These are phyloP conservation scores for Geotrichum candidum DNA, from an alignment of 1,139 yeast genomes.

Conservation along the genomic window DNA sequence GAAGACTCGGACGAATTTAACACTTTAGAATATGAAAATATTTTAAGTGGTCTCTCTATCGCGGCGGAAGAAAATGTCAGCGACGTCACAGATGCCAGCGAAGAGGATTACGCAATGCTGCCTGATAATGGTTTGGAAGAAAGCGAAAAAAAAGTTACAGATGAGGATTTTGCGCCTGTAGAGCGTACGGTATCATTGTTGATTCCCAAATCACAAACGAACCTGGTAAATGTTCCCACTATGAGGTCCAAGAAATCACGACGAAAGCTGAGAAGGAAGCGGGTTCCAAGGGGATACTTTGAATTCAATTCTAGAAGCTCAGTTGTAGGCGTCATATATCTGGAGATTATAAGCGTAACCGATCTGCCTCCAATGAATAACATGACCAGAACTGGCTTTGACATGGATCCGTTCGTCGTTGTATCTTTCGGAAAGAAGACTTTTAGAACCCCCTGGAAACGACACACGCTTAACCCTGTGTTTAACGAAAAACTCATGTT, in stretches of 20 bases:
- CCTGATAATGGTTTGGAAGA: neutral
- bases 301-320: slow-evolving; percentile 39
- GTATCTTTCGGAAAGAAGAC: slow-evolving; percentile 86
- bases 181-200: slow-evolving; percentile 7
- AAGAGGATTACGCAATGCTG: slow-evolving; percentile 1
- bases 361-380: slow-evolving; percentile 39
- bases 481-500: slow-evolving; percentile 77
- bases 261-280: slow-evolving; percentile 1
- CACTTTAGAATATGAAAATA: slow-evolving; percentile 7
- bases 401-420: slow-evolving; percentile 95
- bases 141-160: neutral
- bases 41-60: slow-evolving; percentile 4
- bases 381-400: slow-evolving; percentile 64
- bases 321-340: slow-evolving; percentile 64
- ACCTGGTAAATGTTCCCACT: slow-evolving; percentile 12
- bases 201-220: slow-evolving; percentile 10
- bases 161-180: slow-evolving; percentile 1
- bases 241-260: neutral
- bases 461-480: slow-evolving; percentile 77
- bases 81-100: slow-evolving; percentile 6
- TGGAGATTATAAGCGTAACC: slow-evolving; percentile 67
- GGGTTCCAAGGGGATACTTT: slow-evolving; percentile 22
- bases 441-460: slow-evolving; percentile 77
- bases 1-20: slow-evolving; percentile 13
- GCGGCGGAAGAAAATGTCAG: neutral